These are phyloP conservation scores for Laburnicola sp. DNA, from an alignment of 2,329 filamentous ascomycete genomes.

Conservation along the genomic window DNA sequence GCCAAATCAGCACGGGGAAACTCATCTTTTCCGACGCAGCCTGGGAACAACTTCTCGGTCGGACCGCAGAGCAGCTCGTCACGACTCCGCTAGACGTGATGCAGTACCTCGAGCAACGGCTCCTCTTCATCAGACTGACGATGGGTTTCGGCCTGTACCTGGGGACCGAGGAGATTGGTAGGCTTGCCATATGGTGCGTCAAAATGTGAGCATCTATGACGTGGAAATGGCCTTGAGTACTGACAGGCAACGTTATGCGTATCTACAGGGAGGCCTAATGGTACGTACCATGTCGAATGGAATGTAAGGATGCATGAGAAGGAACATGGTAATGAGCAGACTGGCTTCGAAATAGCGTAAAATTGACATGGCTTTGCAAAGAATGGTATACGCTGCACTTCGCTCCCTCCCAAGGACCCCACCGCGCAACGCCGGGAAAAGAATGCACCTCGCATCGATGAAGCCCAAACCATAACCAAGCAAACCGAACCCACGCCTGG, in stretches of 20 bases:
- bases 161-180: constrained; percentile 32
- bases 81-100: constrained; percentile 45
- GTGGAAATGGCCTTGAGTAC: too few relatives aligned
- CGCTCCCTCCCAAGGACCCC: neutral
- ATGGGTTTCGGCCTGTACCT: constrained; percentile 60
- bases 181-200: constrained; percentile 41
- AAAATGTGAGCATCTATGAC: constrained; percentile 21
- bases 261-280: neutral
- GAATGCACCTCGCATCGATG: neutral
- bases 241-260: neutral
- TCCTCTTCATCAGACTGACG: constrained; percentile 57
- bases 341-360: neutral
- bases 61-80: constrained; percentile 51
- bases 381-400: constrained; percentile 9
- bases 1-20: constrained; percentile 55
- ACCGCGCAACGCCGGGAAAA: constrained; percentile 6
- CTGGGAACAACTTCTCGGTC: constrained; percentile 56
- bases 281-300: neutral
- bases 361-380: neutral
- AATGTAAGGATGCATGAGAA: neutral
- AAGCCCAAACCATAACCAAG: too few relatives aligned
- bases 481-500: too few relatives aligned
- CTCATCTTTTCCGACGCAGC: constrained; percentile 58
- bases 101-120: constrained; percentile 55
- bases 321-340: neutral